Base-by-base conservation (phyloP, 371 early-diverging fungal species). In the Syncephalis fuscata region DNA sequence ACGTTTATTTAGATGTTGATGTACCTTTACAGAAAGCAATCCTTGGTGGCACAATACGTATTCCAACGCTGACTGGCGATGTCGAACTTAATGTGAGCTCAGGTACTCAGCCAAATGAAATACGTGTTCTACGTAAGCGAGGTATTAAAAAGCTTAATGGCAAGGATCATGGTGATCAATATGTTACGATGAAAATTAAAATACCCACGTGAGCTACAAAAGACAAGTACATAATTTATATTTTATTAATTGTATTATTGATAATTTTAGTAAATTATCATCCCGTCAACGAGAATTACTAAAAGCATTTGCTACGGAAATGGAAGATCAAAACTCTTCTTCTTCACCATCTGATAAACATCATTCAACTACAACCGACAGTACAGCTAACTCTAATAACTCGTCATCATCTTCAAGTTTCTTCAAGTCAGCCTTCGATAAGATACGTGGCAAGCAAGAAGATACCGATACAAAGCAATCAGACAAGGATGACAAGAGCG, bases 51-150 rank as follows among this genome's bases (percentile, higher is more conserved):
- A 67, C 64, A 3, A 60, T 92, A 17, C 71, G 76, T 3, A 74
- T 94, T 36, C 92, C 91, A 2, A 92, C 93, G 7, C 68, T 92
- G 9, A 88, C 88, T 56, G 93, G 95, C 39, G 85, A 90, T 52
- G 88, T 92, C 1, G 95, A 94, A 47, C 62, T 94, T 37, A 81
- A 73, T 49, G 59, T 94, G 17, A 82, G 78, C 4, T 56, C 80
- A 8, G 92, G 92, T 22, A 77, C 84, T 7, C 95, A 94, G 56
- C 89, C 91, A 1, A 82, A 78, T 21, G 92, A 92, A 19, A 70
- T 72, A 44, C 76, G 80, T 37, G 64, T 79, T 15, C 60, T 94
- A 54, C 68, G 80, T 45, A 67, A 67, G 17, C 76, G 86, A 20
- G 95, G 95, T 46, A 73, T 85, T 15, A 62, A 66, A 43, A 64